These are phyloP conservation scores for Zygosaccharomyces sapae DNA, from an alignment of 1,139 yeast species.

Conservation along the genomic window DNA sequence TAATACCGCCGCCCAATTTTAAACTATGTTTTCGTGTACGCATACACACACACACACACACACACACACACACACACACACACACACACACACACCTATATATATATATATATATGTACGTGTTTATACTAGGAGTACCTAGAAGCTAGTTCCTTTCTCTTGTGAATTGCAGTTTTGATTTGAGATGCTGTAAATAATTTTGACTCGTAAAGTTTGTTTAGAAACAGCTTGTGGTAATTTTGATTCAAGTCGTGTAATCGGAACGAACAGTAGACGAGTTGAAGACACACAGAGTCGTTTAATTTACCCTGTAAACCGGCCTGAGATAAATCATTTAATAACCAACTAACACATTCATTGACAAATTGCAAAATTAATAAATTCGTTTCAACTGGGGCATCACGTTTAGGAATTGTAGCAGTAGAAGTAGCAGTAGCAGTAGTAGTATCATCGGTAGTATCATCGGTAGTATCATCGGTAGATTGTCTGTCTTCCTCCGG, in stretches of 20 bases:
- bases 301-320: constrained; percentile 16
- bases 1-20: too few species aligned
- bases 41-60: too few species aligned
- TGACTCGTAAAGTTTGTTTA: constrained; percentile 29
- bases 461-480: too few species aligned
- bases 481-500: background rate
- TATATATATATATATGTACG: background rate
- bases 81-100: too few species aligned
- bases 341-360: constrained; percentile 22
- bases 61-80: too few species aligned
- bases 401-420: background rate
- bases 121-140: constrained; percentile 20
- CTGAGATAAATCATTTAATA: constrained; percentile 20
- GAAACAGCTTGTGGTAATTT: constrained; percentile 31
- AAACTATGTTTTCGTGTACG: too few species aligned
- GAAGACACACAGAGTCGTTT: constrained; percentile 35
- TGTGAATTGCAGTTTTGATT: constrained; percentile 27
- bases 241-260: constrained; percentile 32
- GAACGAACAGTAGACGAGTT: constrained; percentile 36
- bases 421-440: too few species aligned
- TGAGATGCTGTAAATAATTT: constrained; percentile 23
- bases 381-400: constrained; percentile 20
- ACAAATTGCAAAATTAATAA: constrained; percentile 30
- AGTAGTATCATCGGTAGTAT: too few species aligned
- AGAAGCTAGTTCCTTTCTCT: constrained; percentile 32